Conservation (phyloP, 108 stramenopile genomes). For the Epipyxis sp. region DNA sequence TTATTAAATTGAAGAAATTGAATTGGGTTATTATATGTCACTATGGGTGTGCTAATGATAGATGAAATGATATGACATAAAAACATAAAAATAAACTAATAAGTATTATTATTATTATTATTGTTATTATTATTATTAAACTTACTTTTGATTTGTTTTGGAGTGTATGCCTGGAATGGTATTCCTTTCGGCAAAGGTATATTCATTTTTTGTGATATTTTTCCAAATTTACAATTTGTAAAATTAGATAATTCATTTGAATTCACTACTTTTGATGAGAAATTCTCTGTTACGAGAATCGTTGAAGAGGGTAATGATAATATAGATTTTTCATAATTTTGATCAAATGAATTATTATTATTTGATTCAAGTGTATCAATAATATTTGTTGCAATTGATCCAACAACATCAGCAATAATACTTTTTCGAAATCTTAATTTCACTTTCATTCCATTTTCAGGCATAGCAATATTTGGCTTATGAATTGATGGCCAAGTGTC, state of each 20-base stretch:
- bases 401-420: conserved; percentile 11
- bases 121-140: background rate
- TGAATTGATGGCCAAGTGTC: conserved; percentile 65
- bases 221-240: background rate
- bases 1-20: too few relatives aligned
- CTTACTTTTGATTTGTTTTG: background rate
- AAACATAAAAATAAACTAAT: background rate
- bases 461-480: conserved; percentile 25
- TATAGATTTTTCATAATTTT: background rate
- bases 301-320: background rate
- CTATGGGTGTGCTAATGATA: too few relatives aligned
- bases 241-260: background rate
- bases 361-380: background rate
- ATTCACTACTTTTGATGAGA: background rate
- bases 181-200: conserved; percentile 65
- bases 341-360: background rate
- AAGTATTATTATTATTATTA: background rate
- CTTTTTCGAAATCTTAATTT: conserved; percentile 2
- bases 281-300: conserved; percentile 26
- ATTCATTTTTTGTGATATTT: background rate
- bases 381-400: background rate
- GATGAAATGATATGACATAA: too few relatives aligned
- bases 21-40: too few relatives aligned
- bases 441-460: conserved; percentile 35
- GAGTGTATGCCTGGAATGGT: background rate